These are phyloP conservation scores for Eimeria zaria DNA, from an alignment of 169 alveolate species.

Conservation along the genomic window DNA sequence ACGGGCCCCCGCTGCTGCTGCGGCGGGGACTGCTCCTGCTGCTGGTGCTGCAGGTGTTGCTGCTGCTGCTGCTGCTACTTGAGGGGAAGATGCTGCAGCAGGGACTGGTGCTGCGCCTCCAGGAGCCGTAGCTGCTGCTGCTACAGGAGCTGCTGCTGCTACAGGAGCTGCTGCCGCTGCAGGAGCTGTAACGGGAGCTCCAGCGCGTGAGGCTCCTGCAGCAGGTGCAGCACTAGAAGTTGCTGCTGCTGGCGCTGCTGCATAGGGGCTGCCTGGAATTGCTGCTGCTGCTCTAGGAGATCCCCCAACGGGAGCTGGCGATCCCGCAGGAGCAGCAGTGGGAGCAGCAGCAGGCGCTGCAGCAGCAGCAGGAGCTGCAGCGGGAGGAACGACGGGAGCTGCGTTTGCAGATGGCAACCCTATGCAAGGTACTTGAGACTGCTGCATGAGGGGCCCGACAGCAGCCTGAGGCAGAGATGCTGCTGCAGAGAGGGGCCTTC, in stretches of 20 bases:
- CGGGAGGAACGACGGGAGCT: not conserved
- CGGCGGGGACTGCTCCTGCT: not conserved
- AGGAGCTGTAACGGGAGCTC: not conserved
- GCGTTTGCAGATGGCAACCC: not conserved
- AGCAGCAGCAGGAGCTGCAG: not conserved
- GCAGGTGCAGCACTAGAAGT: not conserved
- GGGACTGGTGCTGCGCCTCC: not conserved
- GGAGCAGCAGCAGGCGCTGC: not conserved
- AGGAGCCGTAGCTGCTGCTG: not conserved
- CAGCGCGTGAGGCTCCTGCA: not conserved
- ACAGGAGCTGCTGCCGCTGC: conserved; percentile 31
- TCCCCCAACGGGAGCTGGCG: not conserved
- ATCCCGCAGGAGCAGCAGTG: conserved; percentile 1
- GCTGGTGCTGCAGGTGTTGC: not conserved
- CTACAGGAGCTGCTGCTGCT: not conserved
- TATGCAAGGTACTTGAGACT: not conserved
- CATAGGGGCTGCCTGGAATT: not conserved
- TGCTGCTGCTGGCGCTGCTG: conserved; percentile 19
- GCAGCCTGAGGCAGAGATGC: conserved; percentile 2
- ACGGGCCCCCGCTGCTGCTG: conserved; percentile 1
- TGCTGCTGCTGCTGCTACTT: conserved; percentile 24
- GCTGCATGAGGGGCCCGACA: not conserved
- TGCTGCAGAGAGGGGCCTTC: conserved; percentile 48
- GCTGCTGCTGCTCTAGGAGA: not conserved
- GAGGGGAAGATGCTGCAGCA: not conserved